phyloP scores from a whole-genome alignment of 2,329 filamentous ascomycete genomes.

The Rachicladosporium sp. region DNA sequence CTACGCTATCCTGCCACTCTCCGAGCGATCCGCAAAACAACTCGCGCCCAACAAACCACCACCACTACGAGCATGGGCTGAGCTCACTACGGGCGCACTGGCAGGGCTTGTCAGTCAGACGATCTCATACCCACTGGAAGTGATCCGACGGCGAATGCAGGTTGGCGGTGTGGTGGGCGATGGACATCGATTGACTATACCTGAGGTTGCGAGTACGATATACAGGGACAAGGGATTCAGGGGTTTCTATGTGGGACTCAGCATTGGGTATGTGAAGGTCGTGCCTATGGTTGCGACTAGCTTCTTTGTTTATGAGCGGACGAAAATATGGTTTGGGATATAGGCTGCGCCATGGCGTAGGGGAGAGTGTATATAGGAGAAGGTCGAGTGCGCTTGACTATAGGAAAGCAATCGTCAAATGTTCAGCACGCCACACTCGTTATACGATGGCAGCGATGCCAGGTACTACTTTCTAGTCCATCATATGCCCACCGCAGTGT shows the following conservation, averaged over 20 bases:
- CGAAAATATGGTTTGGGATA: conserved; percentile 45
- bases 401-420: no score
- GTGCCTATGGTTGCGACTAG: conserved; percentile 73
- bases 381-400: no score
- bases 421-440: no score
- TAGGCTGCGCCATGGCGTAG: conserved; percentile 7
- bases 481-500: no score
- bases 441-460: no score
- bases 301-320: conserved; percentile 56
- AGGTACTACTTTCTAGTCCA: no score
- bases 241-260: conserved; percentile 86
- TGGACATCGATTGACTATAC: conserved; percentile 63
- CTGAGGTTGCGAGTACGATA: conserved; percentile 66
- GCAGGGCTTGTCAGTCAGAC: conserved; percentile 87
- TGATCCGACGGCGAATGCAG: conserved; percentile 87
- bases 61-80: conserved; percentile 72
- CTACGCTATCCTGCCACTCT: conserved; percentile 63
- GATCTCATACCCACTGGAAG: conserved; percentile 83
- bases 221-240: conserved; percentile 60
- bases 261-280: conserved; percentile 91
- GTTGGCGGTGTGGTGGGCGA: conserved; percentile 91
- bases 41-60: conserved; percentile 45
- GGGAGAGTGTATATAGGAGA: no score
- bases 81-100: conserved; percentile 70
- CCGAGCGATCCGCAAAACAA: conserved; percentile 25